phyloP scores from a whole-genome alignment of 208 protist genomes.

The Leishmania aethiopica region DNA sequence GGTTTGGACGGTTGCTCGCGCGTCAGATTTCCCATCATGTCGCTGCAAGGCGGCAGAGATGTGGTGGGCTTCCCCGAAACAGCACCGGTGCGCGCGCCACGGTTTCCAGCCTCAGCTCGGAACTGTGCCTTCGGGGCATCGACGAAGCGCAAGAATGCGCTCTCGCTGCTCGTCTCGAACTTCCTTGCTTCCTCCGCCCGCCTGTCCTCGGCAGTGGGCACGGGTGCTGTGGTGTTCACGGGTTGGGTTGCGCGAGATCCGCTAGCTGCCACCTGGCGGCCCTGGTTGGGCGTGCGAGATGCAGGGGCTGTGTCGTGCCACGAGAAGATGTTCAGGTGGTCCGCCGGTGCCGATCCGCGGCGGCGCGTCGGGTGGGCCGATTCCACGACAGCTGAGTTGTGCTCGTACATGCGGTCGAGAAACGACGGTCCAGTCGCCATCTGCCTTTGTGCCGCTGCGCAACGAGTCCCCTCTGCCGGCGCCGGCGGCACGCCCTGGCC shows the following conservation, averaged over 20 bases:
- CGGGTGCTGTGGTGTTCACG: background rate
- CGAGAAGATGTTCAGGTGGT: constrained; percentile 76
- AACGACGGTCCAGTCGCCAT: constrained; percentile 50
- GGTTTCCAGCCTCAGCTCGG: background rate
- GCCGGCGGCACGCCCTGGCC: background rate
- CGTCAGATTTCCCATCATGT: constrained; percentile 38
- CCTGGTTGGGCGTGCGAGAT: background rate
- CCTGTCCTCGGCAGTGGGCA: constrained; percentile 24
- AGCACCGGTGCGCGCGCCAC: background rate
- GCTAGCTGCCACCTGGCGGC: background rate
- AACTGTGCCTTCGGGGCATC: constrained; percentile 22
- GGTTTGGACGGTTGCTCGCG: constrained; percentile 22
- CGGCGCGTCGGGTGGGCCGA: constrained; percentile 15
- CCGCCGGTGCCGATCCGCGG: constrained; percentile 24
- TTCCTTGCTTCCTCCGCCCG: constrained; percentile 44
- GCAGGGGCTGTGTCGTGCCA: constrained; percentile 45
- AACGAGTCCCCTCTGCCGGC: constrained; percentile 7
- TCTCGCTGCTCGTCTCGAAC: constrained; percentile 53
- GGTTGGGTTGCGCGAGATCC: constrained; percentile 14
- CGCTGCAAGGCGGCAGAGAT: constrained; percentile 1
- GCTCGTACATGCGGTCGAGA: constrained; percentile 58
- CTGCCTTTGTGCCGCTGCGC: constrained; percentile 34
- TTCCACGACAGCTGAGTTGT: constrained; percentile 14
- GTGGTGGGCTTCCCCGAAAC: background rate
- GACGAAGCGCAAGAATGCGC: constrained; percentile 78